These are phyloP conservation scores for Acephala macrosclerotiorum DNA, from an alignment of 2,329 filamentous ascomycete genomes.

Conservation along the genomic window DNA sequence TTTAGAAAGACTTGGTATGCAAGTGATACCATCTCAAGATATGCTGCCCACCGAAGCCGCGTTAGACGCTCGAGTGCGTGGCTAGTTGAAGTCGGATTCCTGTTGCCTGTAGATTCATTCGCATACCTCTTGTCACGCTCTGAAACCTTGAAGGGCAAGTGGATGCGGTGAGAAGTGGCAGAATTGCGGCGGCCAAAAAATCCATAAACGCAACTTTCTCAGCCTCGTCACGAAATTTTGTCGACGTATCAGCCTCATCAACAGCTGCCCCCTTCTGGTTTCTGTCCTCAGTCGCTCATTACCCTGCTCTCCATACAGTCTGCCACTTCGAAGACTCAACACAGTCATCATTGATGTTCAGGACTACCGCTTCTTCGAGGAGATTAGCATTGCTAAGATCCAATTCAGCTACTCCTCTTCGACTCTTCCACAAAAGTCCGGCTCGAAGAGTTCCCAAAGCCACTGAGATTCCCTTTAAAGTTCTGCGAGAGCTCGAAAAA, in stretches of 20 bases:
- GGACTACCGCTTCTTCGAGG: not conserved
- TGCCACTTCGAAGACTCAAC: not conserved
- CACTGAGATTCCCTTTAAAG: not conserved
- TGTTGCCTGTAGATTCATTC: conserved; percentile 6
- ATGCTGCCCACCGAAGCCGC: conserved; percentile 15
- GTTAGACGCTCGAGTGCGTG: not conserved
- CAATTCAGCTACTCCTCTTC: no score
- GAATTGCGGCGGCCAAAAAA: not conserved
- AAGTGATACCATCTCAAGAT: conserved; percentile 3
- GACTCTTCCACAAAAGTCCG: not conserved
- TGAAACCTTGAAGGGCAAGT: conserved; percentile 12
- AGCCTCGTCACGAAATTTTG: conserved; percentile 5
- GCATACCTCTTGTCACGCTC: conserved; percentile 16
- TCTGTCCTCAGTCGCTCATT: not conserved
- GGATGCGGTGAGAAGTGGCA: conserved; percentile 8
- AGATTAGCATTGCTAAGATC: conserved; percentile 9
- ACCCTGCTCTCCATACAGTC: not conserved
- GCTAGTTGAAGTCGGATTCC: not conserved
- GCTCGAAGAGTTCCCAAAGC: not conserved
- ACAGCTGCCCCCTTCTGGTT: not conserved
- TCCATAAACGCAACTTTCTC: not conserved
- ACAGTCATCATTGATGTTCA: not conserved
- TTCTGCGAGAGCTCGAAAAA: no score
- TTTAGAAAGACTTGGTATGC: not conserved
- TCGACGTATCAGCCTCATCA: not conserved